Evolutionary conservation across 805 yeast genomes (phyloP).

Genomic region (Hanseniaspora guilliermondii): DNA sequence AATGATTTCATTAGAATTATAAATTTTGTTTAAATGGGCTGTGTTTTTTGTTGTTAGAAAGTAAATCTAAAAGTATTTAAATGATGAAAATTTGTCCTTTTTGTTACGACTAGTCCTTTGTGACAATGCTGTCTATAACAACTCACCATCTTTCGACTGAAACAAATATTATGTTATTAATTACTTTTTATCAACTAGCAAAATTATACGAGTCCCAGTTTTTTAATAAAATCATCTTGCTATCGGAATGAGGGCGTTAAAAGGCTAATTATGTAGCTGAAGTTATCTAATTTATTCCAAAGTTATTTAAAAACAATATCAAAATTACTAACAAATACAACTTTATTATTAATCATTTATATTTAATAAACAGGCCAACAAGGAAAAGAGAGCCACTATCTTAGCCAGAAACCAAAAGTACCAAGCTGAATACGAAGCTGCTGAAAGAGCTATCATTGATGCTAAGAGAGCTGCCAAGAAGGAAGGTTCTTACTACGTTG

Average conservation of each 20-base stretch:
- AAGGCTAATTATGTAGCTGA: not conserved
- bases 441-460: constrained; percentile 73
- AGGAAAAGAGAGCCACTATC: constrained; percentile 54
- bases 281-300: not conserved
- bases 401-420: constrained; percentile 94
- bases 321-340: constrained; percentile 12
- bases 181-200: not conserved
- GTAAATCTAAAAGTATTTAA: constrained; percentile 9
- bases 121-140: constrained; percentile 56
- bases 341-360: constrained; percentile 2
- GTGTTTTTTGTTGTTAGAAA: not conserved
- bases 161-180: constrained; percentile 16
- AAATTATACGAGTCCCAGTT: not conserved
- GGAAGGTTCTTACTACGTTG: constrained; percentile 85
- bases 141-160: constrained; percentile 71
- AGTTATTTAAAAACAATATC: not conserved
- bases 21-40: constrained; percentile 11
- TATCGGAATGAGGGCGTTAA: constrained; percentile 7
- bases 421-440: constrained; percentile 85
- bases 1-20: not conserved
- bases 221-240: constrained; percentile 10
- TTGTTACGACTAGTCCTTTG: constrained; percentile 45
- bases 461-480: constrained; percentile 93
- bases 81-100: constrained; percentile 39
- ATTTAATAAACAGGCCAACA: constrained; percentile 30